These are phyloP conservation scores for Chaetomium sp. DNA, from an alignment of 2,329 filamentous ascomycete species.

Conservation along the genomic window DNA sequence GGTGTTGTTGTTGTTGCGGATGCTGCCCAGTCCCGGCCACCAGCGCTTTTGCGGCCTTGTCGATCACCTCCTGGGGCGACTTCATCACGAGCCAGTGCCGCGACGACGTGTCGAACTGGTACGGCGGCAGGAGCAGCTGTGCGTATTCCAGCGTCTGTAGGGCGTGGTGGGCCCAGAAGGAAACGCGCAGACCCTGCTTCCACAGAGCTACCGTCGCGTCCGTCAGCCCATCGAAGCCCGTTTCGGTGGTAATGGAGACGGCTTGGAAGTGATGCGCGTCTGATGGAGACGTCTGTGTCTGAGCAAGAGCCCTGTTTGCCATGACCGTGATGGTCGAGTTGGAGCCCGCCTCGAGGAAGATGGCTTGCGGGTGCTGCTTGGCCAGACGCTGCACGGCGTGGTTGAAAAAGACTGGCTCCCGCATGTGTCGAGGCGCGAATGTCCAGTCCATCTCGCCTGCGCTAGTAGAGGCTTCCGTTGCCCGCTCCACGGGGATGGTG, in stretches of 20 bases:
- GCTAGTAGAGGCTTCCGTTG: too few relatives aligned
- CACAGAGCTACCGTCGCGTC: slow-evolving; percentile 42
- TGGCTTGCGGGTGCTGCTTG: too few relatives aligned
- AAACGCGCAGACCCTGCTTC: slow-evolving; percentile 42
- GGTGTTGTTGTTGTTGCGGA: background rate
- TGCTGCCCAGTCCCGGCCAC: background rate
- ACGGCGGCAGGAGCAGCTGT: slow-evolving; percentile 42
- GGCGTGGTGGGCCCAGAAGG: slow-evolving; percentile 45
- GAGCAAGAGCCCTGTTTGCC: background rate
- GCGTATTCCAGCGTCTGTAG: slow-evolving; percentile 35
- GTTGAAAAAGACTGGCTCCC: too few relatives aligned
- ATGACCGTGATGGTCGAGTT: too few relatives aligned
- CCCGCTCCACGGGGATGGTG: too few relatives aligned
- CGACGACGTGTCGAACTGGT: slow-evolving; percentile 43
- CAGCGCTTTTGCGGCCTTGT: slow-evolving; percentile 21
- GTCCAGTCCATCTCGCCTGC: too few relatives aligned
- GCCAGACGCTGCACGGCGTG: too few relatives aligned
- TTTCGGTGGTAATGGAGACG: slow-evolving; percentile 33
- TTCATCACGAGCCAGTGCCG: slow-evolving; percentile 42
- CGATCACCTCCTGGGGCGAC: slow-evolving; percentile 7
- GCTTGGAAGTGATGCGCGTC: slow-evolving; percentile 37
- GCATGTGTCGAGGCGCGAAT: too few relatives aligned
- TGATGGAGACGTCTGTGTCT: slow-evolving; percentile 36
- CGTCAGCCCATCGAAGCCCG: slow-evolving; percentile 28
- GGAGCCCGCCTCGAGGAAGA: too few relatives aligned